A percentile compares a stretch with the other conserved stretches of the same genome.
phyloP scores from a whole-genome alignment of 2,329 filamentous ascomycete genomes.

The Paraconiothyrium sp. region DNA sequence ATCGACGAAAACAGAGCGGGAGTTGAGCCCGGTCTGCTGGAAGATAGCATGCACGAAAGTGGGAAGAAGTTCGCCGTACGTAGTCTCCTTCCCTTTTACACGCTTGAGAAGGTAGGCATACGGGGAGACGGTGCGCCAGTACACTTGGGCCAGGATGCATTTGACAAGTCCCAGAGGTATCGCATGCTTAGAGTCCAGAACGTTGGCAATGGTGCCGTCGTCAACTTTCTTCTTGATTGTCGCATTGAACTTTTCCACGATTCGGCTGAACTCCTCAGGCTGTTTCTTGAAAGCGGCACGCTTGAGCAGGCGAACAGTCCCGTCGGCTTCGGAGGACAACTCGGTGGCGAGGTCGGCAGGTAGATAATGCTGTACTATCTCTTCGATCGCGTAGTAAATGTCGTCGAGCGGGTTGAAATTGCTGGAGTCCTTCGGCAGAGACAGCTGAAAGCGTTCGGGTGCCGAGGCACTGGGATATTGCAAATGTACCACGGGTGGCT shows the following conservation, averaged over 20 bases:
- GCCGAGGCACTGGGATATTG: slow-evolving; percentile 83
- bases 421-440: slow-evolving; percentile 33
- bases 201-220: slow-evolving; percentile 75
- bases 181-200: slow-evolving; percentile 73
- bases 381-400: slow-evolving; percentile 71
- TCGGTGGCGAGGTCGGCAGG: slow-evolving; percentile 72
- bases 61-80: slow-evolving; percentile 91
- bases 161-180: slow-evolving; percentile 74
- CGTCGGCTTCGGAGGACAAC: slow-evolving; percentile 76
- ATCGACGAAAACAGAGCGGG: slow-evolving; percentile 89
- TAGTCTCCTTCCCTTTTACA: slow-evolving; percentile 78
- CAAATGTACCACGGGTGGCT: slow-evolving; percentile 67
- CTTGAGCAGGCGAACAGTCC: slow-evolving; percentile 79
- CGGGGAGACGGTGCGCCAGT: slow-evolving; percentile 90
- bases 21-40: slow-evolving; percentile 78
- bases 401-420: slow-evolving; percentile 72
- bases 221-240: slow-evolving; percentile 71
- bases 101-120: slow-evolving; percentile 83
- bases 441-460: slow-evolving; percentile 65
- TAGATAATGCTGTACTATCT: slow-evolving; percentile 76
- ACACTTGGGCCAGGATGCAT: slow-evolving; percentile 86
- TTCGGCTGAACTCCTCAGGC: slow-evolving; percentile 73
- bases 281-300: slow-evolving; percentile 75
- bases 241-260: slow-evolving; percentile 80
- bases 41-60: slow-evolving; percentile 87